Base-by-base conservation (phyloP, 1,284 basidiomycete genomes). In the Pseudozyma sp. region DNA sequence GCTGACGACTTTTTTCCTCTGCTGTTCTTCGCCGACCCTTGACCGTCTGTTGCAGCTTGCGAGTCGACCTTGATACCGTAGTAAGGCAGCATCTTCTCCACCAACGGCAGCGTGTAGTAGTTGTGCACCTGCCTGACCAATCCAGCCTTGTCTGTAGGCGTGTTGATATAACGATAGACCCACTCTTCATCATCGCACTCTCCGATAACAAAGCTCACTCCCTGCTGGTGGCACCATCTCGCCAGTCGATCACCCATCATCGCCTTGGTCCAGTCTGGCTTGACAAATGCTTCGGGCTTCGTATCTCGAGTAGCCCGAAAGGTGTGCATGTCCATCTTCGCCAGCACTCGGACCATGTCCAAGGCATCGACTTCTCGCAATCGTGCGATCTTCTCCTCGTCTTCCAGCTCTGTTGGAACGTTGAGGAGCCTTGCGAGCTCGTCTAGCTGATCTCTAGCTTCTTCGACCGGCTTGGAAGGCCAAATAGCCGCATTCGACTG, bases 81-180 rank as follows among this genome's bases (percentile, higher is more conserved):
- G 29, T 54, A 46, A 17, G 59, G 64, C 13, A 77, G 37, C 58
- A 74, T 63, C 45, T 54, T 62, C 10, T 59, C 43, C n/a, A 70
- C 68, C 44, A 70, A 33, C 19, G 52, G 42, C 17, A 48, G 10
- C 7, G 67, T 67, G n/a, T 78, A 78, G 35, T 75, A 78, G 52
- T 78, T 78, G 42, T 69, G 47, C 19, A 78, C 53, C 43, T 78
- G 73, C 5, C 61, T 30, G 5, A 66, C 42, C 24, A 75, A 24
- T n/a, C 35, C 40, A 0, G 48, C 49, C 34, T 13, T 35, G 11
- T 65, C 65, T 14, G 24, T 50, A 0, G 76, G 76, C 29, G 68
- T 59, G 31, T 75, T 78, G 53, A 70, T 65, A 33, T 75, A 60
- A 13, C 64, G 43, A 52, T 77, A 77, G 31, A 74, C 61, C 62